Percentiles rank a stretch among this genome's conserved stretches.
phyloP scores from a whole-genome alignment of 192 early-diverging fungal genomes.

The Phlyctochytrium arcticum region DNA sequence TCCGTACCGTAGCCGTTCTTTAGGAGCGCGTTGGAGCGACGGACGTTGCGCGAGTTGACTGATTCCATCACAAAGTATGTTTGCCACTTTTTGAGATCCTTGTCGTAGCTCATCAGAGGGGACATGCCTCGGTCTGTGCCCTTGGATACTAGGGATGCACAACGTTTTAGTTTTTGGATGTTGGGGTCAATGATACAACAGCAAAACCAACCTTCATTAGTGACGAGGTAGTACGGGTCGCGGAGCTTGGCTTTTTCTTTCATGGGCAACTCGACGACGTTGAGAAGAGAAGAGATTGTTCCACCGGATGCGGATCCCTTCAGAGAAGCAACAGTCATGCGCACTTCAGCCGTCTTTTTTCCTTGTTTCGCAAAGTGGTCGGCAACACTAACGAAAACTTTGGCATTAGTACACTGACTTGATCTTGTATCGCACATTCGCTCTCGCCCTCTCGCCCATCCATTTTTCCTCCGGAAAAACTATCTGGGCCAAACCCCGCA shows the following conservation, averaged over 20 bases:
- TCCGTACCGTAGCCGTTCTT: slow-evolving; percentile 48
- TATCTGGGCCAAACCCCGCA: not conserved
- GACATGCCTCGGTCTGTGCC: not conserved
- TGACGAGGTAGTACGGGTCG: slow-evolving; percentile 31
- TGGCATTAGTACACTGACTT: not conserved
- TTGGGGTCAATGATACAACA: no score
- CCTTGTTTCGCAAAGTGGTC: slow-evolving; percentile 40
- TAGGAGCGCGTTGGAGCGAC: slow-evolving; percentile 55
- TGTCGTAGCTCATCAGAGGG: slow-evolving; percentile 24
- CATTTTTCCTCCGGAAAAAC: not conserved
- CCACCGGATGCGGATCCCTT: slow-evolving; percentile 65
- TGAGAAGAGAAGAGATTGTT: slow-evolving; percentile 48
- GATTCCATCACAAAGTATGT: slow-evolving; percentile 58
- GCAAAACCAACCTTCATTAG: slow-evolving; percentile 5
- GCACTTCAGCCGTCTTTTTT: slow-evolving; percentile 17
- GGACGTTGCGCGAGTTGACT: slow-evolving; percentile 62
- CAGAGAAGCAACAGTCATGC: slow-evolving; percentile 4
- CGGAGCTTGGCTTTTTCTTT: slow-evolving; percentile 16
- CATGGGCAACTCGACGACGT: slow-evolving; percentile 15
- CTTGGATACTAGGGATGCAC: not conserved
- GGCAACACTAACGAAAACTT: slow-evolving; percentile 24
- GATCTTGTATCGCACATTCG: no score
- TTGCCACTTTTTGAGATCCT: slow-evolving; percentile 59
- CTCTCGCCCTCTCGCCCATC: no score
- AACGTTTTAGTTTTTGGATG: no score